These are phyloP conservation scores for Pseudogymnoascus sp. DNA, from an alignment of 2,329 filamentous ascomycete species.

Conservation along the genomic window DNA sequence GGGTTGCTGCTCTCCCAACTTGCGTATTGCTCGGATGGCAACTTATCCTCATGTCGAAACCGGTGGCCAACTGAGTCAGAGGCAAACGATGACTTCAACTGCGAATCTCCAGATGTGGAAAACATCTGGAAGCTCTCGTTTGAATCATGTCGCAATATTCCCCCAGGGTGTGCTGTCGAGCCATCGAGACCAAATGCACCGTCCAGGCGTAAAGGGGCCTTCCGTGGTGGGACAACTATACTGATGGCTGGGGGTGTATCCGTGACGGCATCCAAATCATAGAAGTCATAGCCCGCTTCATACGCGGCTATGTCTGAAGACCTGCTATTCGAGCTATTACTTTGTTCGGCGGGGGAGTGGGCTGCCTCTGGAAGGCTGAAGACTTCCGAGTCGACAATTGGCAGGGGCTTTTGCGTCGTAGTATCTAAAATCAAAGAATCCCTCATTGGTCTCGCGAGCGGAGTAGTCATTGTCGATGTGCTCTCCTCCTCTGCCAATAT, in stretches of 20 bases:
- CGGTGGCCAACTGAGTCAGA: background rate
- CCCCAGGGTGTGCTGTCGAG: slow-evolving; percentile 26
- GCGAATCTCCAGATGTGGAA: slow-evolving; percentile 44
- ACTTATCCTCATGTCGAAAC: background rate
- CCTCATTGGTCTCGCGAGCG: slow-evolving; percentile 45
- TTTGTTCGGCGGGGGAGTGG: slow-evolving; percentile 13
- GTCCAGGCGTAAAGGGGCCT: slow-evolving; percentile 18
- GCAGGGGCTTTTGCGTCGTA: slow-evolving; percentile 21
- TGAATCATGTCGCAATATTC: slow-evolving; percentile 43
- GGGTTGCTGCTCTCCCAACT: background rate
- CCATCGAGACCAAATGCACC: slow-evolving; percentile 19
- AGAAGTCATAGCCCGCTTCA: slow-evolving; percentile 55
- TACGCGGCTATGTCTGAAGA: background rate
- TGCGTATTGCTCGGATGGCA: background rate
- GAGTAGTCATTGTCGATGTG: slow-evolving; percentile 54
- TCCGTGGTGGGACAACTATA: slow-evolving; percentile 29
- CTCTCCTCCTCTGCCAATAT: slow-evolving; percentile 41
- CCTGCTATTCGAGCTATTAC: background rate
- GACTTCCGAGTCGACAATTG: slow-evolving; percentile 26
- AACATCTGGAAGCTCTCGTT: slow-evolving; percentile 53
- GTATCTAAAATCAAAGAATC: slow-evolving; percentile 21
- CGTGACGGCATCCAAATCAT: slow-evolving; percentile 47
- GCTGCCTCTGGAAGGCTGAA: slow-evolving; percentile 24
- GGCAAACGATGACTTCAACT: slow-evolving; percentile 17
- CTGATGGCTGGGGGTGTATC: slow-evolving; percentile 41